Base-by-base conservation (phyloP, 805 yeast genomes). In the Myxozyma udenii region DNA sequence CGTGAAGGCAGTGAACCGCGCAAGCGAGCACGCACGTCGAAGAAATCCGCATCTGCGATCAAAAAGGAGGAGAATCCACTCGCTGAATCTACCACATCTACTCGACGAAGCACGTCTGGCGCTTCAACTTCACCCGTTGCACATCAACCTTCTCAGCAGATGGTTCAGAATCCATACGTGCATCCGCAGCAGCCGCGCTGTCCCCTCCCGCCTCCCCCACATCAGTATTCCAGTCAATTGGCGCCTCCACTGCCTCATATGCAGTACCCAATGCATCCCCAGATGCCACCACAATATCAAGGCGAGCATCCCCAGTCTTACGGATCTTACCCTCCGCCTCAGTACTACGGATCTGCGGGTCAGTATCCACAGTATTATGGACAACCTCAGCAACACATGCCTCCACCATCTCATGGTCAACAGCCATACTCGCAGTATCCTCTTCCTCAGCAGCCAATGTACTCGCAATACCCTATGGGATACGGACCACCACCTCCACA, bases 161-260 rank as follows among this genome's bases (percentile, higher is more conserved):
- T 22, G 36, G 44, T 40, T 37, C 58, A 3, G 43, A 43, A 28
- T 18, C 28, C 22, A 22, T 14, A 40, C 23, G 6, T 23, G 44
- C 22, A 11, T 36, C 18, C 21, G 6, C 18, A 36, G 9, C 40
- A 36, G 9, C 21, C 18, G 19, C 40, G 18, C 18, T 9, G 14
- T 28, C 12, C 33, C 14, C 14, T 28, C 9, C 33, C 33, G 14
- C 9, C 14, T 28, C 33, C 18, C 19, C 21, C 18, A 36, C 18
- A 36, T 7, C 14, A n/a, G 6, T 7, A 18, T 36, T 18, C 40
- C 7, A 36, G n/a, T n/a, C n/a, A n/a, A n/a, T n/a, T n/a, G n/a
- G n/a, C n/a, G 19, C 21, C 40, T n/a, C 9, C 14, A 21, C 43
- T 11, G 25, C 22, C 22, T n/a, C 40, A 36, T 18, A 6, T n/a